Evolutionary conservation across 768 basidiomycete species (phyloP).

Genomic region (Agrocybe praecox): DNA sequence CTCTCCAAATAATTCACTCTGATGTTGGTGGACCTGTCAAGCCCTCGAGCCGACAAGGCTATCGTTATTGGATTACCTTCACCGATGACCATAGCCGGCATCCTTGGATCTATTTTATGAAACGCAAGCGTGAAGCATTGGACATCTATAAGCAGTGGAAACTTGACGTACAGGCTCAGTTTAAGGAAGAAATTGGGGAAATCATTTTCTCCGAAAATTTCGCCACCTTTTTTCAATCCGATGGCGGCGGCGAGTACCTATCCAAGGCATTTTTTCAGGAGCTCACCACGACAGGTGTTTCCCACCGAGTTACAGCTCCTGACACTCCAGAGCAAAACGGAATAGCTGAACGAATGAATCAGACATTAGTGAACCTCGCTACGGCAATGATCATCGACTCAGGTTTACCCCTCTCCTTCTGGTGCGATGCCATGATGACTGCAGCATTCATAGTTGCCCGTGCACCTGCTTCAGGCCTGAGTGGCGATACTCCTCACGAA

Average conservation of each 20-base stretch:
- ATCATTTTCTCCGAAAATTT: conserved; percentile 1
- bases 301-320: conserved; percentile 8
- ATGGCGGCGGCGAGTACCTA: conserved; percentile 12
- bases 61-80: conserved; percentile 19
- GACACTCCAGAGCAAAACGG: conserved; percentile 28
- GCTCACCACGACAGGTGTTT: conserved; percentile 3
- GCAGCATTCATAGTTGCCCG: conserved; percentile 22
- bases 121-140: conserved; percentile 9
- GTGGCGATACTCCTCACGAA: conserved; percentile 19
- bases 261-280: not conserved
- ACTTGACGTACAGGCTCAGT: conserved; percentile 2
- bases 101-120: conserved; percentile 15
- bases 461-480: conserved; percentile 17
- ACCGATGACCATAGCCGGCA: conserved; percentile 13
- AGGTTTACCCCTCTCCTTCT: conserved; percentile 21
- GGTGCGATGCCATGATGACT: conserved; percentile 22
- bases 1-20: conserved; percentile 11
- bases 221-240: conserved; percentile 5
- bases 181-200: conserved; percentile 5
- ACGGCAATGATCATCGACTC: conserved; percentile 24
- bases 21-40: conserved; percentile 14
- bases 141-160: conserved; percentile 3
- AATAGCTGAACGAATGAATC: conserved; percentile 29
- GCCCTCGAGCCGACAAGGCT: conserved; percentile 6
- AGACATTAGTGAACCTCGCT: conserved; percentile 22